phyloP scores from a whole-genome alignment of 1,139 yeast species.

The Blastobotrys apis region DNA sequence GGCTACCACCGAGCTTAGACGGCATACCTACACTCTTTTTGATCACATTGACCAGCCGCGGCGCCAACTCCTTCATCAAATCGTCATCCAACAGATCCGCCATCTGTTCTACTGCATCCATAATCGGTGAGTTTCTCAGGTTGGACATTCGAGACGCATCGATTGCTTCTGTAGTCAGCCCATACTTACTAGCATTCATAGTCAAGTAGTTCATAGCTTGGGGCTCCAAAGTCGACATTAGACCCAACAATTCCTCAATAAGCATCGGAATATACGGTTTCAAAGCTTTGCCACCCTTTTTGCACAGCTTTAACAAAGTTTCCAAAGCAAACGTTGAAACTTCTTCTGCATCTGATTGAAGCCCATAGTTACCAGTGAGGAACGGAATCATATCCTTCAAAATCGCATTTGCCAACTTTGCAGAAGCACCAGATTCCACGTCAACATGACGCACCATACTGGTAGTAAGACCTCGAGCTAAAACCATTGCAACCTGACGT shows the following conservation, averaged over 20 bases:
- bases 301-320: conserved; percentile 65
- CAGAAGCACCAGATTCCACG: conserved; percentile 37
- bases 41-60: conserved; percentile 45
- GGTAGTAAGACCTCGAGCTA: conserved; percentile 65
- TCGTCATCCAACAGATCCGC: conserved; percentile 42
- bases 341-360: conserved; percentile 83
- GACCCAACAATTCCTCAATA: conserved; percentile 60
- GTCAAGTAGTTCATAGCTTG: conserved; percentile 83
- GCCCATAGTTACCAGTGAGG: conserved; percentile 70
- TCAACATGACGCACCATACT: conserved; percentile 58
- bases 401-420: conserved; percentile 47
- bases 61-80: conserved; percentile 51
- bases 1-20: conserved; percentile 84
- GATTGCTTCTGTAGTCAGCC: conserved; percentile 62
- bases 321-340: conserved; percentile 71
- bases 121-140: conserved; percentile 78
- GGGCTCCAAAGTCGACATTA: conserved; percentile 88
- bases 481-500: conserved; percentile 67
- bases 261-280: conserved; percentile 66
- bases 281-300: conserved; percentile 56
- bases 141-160: conserved; percentile 75
- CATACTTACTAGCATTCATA: conserved; percentile 84
- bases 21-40: conserved; percentile 82
- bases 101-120: conserved; percentile 78
- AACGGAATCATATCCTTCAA: conserved; percentile 69